A percentile compares a stretch with the other conserved stretches of the same genome.
Conservation (phyloP, 169 alveolate genomes). For the Cytauxzoon felis region DNA sequence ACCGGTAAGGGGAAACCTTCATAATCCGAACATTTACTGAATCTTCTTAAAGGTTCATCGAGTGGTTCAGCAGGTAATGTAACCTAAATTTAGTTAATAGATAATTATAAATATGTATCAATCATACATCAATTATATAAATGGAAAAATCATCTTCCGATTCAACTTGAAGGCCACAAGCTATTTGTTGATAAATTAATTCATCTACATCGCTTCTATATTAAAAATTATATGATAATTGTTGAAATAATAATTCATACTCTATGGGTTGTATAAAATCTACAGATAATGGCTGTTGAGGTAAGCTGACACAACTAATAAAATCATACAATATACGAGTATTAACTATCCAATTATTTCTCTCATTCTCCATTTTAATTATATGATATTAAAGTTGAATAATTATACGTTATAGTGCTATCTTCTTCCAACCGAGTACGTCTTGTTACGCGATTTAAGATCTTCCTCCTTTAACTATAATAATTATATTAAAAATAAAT, state of each 20-base stretch:
- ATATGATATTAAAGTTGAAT: background rate
- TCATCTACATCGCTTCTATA: conserved; percentile 20
- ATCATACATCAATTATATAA: conserved; percentile 46
- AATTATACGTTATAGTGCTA: background rate
- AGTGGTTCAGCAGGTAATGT: conserved; percentile 57
- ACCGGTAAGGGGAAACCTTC: conserved; percentile 63
- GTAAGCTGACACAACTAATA: conserved; percentile 47
- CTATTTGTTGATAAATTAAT: conserved; percentile 29
- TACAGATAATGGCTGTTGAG: conserved; percentile 59
- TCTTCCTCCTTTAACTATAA: conserved; percentile 21
- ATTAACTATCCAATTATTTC: conserved; percentile 60
- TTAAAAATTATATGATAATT: background rate
- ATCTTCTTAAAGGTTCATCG: conserved; percentile 35
- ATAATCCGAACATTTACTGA: conserved; percentile 56
- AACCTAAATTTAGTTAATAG: conserved; percentile 8
- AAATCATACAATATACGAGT: conserved; percentile 58
- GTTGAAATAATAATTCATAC: conserved; percentile 5
- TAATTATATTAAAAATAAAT: background rate
- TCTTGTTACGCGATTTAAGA: conserved; percentile 2
- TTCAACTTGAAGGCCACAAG: conserved; percentile 61
- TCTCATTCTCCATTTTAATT: conserved; percentile 45
- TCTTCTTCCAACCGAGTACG: conserved; percentile 3
- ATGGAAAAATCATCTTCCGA: conserved; percentile 39
- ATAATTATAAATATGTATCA: background rate
- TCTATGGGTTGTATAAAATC: conserved; percentile 45